phyloP scores from a whole-genome alignment of 192 early-diverging fungal genomes.

The Rhizophagus prolifer region DNA sequence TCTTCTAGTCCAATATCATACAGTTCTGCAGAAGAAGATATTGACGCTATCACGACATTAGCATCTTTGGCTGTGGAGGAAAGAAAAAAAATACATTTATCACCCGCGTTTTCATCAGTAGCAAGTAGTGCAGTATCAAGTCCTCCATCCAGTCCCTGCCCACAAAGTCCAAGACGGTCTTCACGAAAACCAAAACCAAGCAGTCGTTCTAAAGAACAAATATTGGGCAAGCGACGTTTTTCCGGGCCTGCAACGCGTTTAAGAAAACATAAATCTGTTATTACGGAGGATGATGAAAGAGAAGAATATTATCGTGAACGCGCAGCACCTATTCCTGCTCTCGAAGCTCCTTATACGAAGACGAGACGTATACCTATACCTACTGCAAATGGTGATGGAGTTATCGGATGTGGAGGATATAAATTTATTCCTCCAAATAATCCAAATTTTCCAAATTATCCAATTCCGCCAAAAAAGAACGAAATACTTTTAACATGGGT shows the following conservation, averaged over 20 bases:
- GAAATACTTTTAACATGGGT: conserved; percentile 15
- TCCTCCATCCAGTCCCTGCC: neutral
- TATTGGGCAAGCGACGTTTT: conserved; percentile 23
- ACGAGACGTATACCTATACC: conserved; percentile 2
- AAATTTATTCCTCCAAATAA: conserved; percentile 1
- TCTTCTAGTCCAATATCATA: conserved; percentile 25
- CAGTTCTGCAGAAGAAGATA: conserved; percentile 27
- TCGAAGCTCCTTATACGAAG: conserved; percentile 2
- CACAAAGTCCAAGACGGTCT: conserved; percentile 16
- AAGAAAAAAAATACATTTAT: neutral
- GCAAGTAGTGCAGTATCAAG: conserved; percentile 9
- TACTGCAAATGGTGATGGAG: neutral
- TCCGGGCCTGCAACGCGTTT: conserved; percentile 27
- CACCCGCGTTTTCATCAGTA: neutral
- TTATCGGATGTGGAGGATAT: conserved; percentile 5
- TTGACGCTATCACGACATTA: neutral
- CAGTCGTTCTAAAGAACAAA: conserved; percentile 23
- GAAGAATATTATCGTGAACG: conserved; percentile 24
- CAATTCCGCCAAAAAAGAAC: conserved; percentile 2
- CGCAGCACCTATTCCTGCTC: conserved; percentile 12
- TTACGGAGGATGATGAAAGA: conserved; percentile 21
- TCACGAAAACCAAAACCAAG: conserved; percentile 20
- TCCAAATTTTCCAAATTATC: conserved; percentile 16
- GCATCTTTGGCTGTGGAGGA: neutral
- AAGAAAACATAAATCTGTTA: conserved; percentile 5